Percentiles rank a stretch among this genome's conserved stretches.
phyloP scores from a whole-genome alignment of 2,329 filamentous ascomycete genomes.

The Diaporthe amygdali region DNA sequence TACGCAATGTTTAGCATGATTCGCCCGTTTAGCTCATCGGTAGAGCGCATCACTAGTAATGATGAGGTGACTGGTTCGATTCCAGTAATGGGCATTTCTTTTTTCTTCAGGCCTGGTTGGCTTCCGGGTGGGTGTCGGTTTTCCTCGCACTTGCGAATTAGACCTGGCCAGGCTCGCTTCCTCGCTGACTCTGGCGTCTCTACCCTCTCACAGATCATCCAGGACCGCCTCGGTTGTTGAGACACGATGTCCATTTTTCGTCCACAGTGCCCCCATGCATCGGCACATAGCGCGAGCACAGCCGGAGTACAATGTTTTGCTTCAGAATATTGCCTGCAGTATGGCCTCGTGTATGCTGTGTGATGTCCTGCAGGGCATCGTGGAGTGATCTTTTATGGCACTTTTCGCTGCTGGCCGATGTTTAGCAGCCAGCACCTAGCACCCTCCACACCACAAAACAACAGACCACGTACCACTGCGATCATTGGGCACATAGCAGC shows the following conservation, averaged over 20 bases:
- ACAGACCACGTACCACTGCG: neutral
- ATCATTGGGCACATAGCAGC: neutral
- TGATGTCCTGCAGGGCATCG: neutral
- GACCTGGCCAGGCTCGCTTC: no score
- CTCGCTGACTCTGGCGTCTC: no score
- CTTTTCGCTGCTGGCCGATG: neutral
- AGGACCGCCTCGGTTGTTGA: neutral
- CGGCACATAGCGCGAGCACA: no score
- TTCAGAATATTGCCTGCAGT: neutral
- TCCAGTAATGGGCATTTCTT: slow-evolving; percentile 22
- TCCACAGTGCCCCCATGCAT: no score
- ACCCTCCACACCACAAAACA: no score
- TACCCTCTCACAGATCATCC: no score
- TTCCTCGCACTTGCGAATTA: no score
- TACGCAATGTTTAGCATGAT: neutral
- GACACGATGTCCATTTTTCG: no score
- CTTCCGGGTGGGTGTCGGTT: no score
- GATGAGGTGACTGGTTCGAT: slow-evolving; percentile 27
- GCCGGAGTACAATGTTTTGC: neutral
- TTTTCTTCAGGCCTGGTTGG: neutral
- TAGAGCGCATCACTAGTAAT: slow-evolving; percentile 29
- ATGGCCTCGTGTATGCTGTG: neutral
- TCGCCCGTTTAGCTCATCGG: slow-evolving; percentile 26
- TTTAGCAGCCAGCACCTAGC: neutral
- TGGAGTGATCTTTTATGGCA: neutral